A percentile compares a stretch with the other conserved stretches of the same genome.
phyloP scores from a whole-genome alignment of 1,284 basidiomycete genomes.

The Ustilago xerochloae region DNA sequence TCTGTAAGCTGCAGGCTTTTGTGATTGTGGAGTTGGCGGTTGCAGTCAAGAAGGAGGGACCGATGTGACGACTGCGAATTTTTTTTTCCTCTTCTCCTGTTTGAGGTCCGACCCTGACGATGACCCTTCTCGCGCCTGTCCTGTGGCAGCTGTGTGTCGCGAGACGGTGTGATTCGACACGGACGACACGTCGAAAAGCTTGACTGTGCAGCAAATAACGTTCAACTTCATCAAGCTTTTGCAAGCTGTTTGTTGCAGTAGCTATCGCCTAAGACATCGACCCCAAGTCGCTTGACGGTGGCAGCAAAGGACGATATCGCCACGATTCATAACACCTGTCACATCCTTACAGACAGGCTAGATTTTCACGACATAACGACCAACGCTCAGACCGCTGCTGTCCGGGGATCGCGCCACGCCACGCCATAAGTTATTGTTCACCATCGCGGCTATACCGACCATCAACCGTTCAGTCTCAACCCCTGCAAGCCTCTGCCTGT shows the following conservation, averaged over 20 bases:
- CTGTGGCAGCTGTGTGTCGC: not conserved
- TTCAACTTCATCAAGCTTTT: conserved; percentile 1
- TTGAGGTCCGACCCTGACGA: not conserved
- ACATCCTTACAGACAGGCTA: not conserved
- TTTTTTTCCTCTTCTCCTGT: not conserved
- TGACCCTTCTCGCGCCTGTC: not conserved
- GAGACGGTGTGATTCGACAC: not conserved
- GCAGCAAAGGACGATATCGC: not conserved
- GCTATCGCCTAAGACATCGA: not conserved
- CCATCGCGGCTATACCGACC: not conserved
- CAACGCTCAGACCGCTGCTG: conserved; percentile 1
- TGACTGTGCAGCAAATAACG: not conserved
- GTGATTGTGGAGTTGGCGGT: no score
- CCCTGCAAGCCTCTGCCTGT: not conserved
- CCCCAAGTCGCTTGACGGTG: not conserved
- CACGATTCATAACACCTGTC: not conserved
- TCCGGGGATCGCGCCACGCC: not conserved
- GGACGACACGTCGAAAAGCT: conserved; percentile 5
- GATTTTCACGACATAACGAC: not conserved
- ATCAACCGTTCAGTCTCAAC: not conserved
- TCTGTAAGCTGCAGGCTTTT: no score
- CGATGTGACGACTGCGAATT: conserved; percentile 3
- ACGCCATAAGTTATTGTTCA: not conserved
- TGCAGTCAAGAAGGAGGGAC: no score
- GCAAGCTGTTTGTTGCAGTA: not conserved